Conservation (phyloP, 2,329 filamentous ascomycete species). For the Berkeleyomyces rouxiae region DNA sequence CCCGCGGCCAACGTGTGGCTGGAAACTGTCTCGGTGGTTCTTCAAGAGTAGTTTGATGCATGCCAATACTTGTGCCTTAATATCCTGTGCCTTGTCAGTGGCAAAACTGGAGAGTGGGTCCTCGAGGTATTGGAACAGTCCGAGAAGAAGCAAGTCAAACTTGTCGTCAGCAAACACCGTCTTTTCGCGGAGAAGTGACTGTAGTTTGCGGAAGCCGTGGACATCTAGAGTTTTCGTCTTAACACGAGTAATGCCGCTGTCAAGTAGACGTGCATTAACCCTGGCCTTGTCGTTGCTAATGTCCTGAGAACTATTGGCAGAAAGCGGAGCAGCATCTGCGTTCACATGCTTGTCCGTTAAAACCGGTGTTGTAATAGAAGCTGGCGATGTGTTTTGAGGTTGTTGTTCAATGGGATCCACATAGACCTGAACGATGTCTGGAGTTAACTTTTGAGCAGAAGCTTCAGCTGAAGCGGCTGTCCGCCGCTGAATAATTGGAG, state of each 20-base stretch:
- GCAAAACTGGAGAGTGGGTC: slow-evolving; percentile 37
- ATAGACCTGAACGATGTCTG: slow-evolving; percentile 33
- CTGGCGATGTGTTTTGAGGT: slow-evolving; percentile 16
- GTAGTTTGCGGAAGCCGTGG: slow-evolving; percentile 63
- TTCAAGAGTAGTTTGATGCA: slow-evolving; percentile 59
- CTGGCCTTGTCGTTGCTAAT: slow-evolving; percentile 30
- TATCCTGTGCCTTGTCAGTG: slow-evolving; percentile 50
- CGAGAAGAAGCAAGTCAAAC: slow-evolving; percentile 50
- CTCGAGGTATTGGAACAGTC: slow-evolving; percentile 57
- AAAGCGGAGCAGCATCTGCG: slow-evolving; percentile 26
- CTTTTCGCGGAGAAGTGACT: slow-evolving; percentile 54
- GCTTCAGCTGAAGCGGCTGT: background rate
- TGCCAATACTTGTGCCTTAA: slow-evolving; percentile 57
- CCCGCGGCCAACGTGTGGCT: slow-evolving; percentile 49
- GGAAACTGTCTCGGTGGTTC: slow-evolving; percentile 47
- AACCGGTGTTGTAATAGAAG: slow-evolving; percentile 31
- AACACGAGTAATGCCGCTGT: slow-evolving; percentile 60
- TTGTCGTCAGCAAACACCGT: slow-evolving; percentile 48
- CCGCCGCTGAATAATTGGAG: background rate
- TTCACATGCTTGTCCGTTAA: slow-evolving; percentile 45
- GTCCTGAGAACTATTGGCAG: background rate
- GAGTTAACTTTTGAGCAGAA: background rate
- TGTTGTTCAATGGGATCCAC: slow-evolving; percentile 38
- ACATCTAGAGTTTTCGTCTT: slow-evolving; percentile 57
- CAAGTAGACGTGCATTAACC: slow-evolving; percentile 46